phyloP scores from a whole-genome alignment of 768 basidiomycete species.

The Mycena chlorophos region DNA sequence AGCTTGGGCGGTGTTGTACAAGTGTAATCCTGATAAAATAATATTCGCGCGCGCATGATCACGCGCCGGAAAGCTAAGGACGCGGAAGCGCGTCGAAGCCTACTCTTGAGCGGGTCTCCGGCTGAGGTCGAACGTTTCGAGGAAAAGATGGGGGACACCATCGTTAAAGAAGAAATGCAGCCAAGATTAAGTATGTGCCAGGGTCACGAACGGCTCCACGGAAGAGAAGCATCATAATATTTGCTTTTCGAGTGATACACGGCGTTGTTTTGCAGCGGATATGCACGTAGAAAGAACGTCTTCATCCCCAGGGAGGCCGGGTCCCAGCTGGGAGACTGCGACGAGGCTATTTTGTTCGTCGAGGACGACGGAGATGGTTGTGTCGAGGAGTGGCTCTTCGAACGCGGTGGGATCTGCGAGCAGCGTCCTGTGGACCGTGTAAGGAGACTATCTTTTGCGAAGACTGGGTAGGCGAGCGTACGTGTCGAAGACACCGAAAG shows the following conservation, averaged over 20 bases:
- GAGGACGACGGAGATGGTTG: constrained; percentile 63
- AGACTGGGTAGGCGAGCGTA: constrained; percentile 37
- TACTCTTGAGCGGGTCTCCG: no score
- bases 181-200: no score
- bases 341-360: constrained; percentile 51
- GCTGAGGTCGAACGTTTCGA: no score
- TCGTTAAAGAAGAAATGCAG: no score
- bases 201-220: no score
- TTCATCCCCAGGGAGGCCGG: constrained; percentile 34
- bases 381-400: constrained; percentile 84
- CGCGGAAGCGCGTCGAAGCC: no score
- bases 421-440: constrained; percentile 48
- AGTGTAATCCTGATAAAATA: background rate
- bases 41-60: no score
- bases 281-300: constrained; percentile 43
- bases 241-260: constrained; percentile 5
- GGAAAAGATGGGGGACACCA: no score
- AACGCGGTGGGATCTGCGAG: constrained; percentile 87
- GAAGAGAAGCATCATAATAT: constrained; percentile 15
- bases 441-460: background rate
- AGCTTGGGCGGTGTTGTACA: background rate
- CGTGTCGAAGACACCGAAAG: constrained; percentile 85
- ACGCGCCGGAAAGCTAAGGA: background rate
- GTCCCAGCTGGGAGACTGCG: constrained; percentile 56
- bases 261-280: constrained; percentile 30